phyloP scores from a whole-genome alignment of 2,329 filamentous ascomycete species.

The Akanthomyces dipterigenus region DNA sequence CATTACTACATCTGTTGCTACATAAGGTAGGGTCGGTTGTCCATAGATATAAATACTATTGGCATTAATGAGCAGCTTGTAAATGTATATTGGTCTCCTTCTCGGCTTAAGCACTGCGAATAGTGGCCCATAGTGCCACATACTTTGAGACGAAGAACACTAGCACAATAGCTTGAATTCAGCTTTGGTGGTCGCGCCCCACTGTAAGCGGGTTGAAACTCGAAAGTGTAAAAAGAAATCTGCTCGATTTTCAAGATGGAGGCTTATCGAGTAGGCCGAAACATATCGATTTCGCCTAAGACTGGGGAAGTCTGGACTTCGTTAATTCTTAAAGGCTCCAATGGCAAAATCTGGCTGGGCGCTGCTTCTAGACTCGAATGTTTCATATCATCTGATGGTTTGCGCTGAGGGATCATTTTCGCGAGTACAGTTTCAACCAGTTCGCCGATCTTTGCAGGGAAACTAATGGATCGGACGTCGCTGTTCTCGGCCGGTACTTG shows the following conservation, averaged over 20 bases:
- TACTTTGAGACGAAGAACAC: neutral
- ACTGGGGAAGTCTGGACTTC: neutral
- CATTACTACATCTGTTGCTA: constrained; percentile 4
- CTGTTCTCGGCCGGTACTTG: neutral
- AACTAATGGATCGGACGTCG: neutral
- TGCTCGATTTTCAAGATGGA: too few relatives aligned
- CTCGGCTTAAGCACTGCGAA: neutral
- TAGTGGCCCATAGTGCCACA: neutral
- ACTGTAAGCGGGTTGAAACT: too few relatives aligned
- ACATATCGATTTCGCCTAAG: constrained; percentile 4
- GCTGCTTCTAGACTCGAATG: neutral
- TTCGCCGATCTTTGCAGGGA: neutral
- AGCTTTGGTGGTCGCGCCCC: neutral
- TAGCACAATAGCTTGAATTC: neutral
- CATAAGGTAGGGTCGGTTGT: neutral
- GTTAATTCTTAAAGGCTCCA: constrained; percentile 5
- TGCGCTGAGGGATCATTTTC: neutral
- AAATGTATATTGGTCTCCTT: neutral
- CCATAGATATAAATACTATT: neutral
- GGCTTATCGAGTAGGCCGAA: neutral
- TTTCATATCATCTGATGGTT: neutral
- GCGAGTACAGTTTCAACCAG: neutral
- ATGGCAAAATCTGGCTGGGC: neutral
- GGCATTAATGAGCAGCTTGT: neutral
- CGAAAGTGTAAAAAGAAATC: too few relatives aligned